These are phyloP conservation scores for Aspergillus sp. DNA, from an alignment of 2,329 filamentous ascomycete species.

Conservation along the genomic window DNA sequence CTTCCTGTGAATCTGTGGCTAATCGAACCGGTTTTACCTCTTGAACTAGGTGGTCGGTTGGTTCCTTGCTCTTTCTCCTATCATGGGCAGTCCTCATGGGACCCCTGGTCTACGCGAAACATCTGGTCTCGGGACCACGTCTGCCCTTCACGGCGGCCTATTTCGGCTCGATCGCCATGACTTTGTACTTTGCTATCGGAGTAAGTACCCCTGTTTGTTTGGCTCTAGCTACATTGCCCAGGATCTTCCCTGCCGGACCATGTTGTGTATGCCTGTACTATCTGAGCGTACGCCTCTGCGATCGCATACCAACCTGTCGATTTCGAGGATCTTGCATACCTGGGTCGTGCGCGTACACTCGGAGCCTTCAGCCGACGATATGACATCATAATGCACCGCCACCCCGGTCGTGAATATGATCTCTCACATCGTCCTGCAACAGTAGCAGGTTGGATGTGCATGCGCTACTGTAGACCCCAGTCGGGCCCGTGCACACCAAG, in stretches of 20 bases:
- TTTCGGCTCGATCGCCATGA: conserved; percentile 88
- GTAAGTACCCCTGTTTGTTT: conserved; percentile 60
- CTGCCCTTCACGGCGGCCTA: conserved; percentile 93
- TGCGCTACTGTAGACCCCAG: neutral
- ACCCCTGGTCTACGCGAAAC: conserved; percentile 76
- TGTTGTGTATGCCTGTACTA: conserved; percentile 5
- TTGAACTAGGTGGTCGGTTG: conserved; percentile 81
- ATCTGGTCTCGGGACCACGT: conserved; percentile 80
- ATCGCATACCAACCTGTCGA: conserved; percentile 2
- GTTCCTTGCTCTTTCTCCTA: conserved; percentile 82
- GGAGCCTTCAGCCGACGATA: conserved; percentile 1
- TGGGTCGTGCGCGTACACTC: neutral
- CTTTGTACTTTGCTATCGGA: conserved; percentile 87
- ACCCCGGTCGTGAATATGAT: neutral
- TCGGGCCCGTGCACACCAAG: neutral
- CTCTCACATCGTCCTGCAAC: conserved; percentile 1
- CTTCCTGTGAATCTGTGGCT: conserved; percentile 24
- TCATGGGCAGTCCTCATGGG: conserved; percentile 97
- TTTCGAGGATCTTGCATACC: conserved; percentile 6
- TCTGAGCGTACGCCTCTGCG: conserved; percentile 3
- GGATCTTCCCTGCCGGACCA: neutral
- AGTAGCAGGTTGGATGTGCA: conserved; percentile 1
- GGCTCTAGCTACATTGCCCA: neutral
- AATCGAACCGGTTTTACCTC: conserved; percentile 23
- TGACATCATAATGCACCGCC: conserved; percentile 5